These are phyloP conservation scores for Artemisia tridentata DNA, from an alignment of 129 eudicot genomes.

Conservation along the genomic window DNA sequence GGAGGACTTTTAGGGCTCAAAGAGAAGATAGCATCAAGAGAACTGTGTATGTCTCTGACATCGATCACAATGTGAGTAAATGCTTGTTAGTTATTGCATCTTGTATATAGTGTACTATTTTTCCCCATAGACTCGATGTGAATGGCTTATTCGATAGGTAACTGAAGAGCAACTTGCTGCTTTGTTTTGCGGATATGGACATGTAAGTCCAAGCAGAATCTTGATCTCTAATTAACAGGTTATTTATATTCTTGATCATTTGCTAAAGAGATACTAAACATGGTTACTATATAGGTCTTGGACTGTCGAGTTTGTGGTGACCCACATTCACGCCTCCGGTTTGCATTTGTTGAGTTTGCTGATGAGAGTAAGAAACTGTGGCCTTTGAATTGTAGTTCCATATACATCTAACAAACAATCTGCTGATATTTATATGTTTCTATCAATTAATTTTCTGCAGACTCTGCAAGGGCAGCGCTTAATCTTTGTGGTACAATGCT, in stretches of 20 bases:
- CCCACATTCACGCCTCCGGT: constrained; percentile 98
- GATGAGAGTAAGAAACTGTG: constrained; percentile 69
- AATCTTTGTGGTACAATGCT: constrained; percentile 74
- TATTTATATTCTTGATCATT: not conserved
- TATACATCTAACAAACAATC: not conserved
- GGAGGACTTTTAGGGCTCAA: constrained; percentile 76
- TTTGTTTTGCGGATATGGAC: constrained; percentile 79
- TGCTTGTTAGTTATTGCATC: not conserved
- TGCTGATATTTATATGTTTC: constrained; percentile 10
- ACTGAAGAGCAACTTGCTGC: constrained; percentile 98
- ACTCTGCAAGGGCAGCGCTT: constrained; percentile 80
- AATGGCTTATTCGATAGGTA: constrained; percentile 45
- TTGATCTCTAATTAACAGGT: not conserved
- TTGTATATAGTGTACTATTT: not conserved
- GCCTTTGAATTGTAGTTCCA: not conserved
- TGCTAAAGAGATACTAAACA: not conserved
- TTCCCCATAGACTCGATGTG: constrained; percentile 2
- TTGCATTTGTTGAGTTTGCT: constrained; percentile 95
- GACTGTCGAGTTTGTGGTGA: constrained; percentile 99
- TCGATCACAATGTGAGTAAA: constrained; percentile 80
- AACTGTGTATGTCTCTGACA: constrained; percentile 86
- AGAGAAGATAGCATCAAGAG: constrained; percentile 93
- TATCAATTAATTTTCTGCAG: constrained; percentile 37
- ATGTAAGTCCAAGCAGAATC: constrained; percentile 47
- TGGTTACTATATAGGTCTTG: constrained; percentile 62